Percentiles rank a stretch among this genome's conserved stretches.
These are phyloP conservation scores for Leucoagaricus sp. DNA, from an alignment of 1,284 basidiomycete species.

Conservation along the genomic window DNA sequence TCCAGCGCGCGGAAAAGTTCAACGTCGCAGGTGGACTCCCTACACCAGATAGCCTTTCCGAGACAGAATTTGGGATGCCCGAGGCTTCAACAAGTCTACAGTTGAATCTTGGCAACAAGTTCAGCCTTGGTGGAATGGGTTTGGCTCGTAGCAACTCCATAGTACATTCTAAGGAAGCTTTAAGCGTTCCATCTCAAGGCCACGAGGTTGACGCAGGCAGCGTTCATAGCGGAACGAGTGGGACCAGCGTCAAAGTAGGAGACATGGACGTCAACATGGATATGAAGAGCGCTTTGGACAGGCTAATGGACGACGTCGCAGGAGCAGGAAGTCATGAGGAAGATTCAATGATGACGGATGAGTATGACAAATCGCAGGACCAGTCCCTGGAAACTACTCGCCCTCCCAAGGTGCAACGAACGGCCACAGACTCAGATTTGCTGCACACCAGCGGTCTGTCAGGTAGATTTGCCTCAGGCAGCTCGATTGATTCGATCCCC, in stretches of 20 bases:
- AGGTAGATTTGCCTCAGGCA: constrained; percentile 41
- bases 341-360: constrained; percentile 44
- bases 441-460: constrained; percentile 31
- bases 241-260: constrained; percentile 35
- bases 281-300: constrained; percentile 75
- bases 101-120: constrained; percentile 50
- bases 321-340: constrained; percentile 40
- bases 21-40: constrained; percentile 25
- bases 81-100: constrained; percentile 30
- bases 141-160: constrained; percentile 19
- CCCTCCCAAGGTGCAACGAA: constrained; percentile 39
- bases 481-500: constrained; percentile 39
- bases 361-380: constrained; percentile 37
- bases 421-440: constrained; percentile 48
- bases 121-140: constrained; percentile 38
- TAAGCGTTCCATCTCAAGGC: not conserved
- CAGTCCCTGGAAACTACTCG: constrained; percentile 22
- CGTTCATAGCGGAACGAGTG: constrained; percentile 27
- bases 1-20: constrained; percentile 45
- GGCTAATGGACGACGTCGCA: constrained; percentile 76
- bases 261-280: constrained; percentile 62
- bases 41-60: constrained; percentile 17
- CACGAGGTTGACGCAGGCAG: constrained; percentile 19
- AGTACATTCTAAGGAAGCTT: constrained; percentile 16
- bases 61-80: constrained; percentile 36